These are phyloP conservation scores for Hyaloperonospora arabidopsidis DNA, from an alignment of 352 stramenopile genomes.

Conservation along the genomic window DNA sequence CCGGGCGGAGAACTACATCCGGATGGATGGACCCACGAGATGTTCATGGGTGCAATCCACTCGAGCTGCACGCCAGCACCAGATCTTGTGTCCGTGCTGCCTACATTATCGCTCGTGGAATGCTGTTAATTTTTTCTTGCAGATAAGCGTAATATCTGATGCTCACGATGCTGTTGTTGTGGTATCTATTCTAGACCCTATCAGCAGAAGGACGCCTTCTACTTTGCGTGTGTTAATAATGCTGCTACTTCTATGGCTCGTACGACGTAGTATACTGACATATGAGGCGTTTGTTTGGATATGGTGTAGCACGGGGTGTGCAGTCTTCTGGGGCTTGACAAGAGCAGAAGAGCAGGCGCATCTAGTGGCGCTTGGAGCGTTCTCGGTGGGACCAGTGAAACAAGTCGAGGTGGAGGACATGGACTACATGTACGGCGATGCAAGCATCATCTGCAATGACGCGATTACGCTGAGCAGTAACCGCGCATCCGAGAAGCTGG, in stretches of 20 bases:
- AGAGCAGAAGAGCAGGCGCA: slow-evolving; percentile 75
- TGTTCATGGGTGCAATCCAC: slow-evolving; percentile 85
- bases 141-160: no score
- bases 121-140: not conserved
- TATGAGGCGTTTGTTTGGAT: not conserved
- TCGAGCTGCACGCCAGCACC: slow-evolving; percentile 46
- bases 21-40: slow-evolving; percentile 75
- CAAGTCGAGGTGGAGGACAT: slow-evolving; percentile 87
- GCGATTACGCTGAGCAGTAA: slow-evolving; percentile 78
- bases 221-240: slow-evolving; percentile 59
- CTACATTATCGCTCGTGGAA: not conserved
- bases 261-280: slow-evolving; percentile 2
- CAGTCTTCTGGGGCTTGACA: slow-evolving; percentile 86
- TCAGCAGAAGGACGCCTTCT: slow-evolving; percentile 79
- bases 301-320: slow-evolving; percentile 58
- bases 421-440: slow-evolving; percentile 79
- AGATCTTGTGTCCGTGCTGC: slow-evolving; percentile 34
- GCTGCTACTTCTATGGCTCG: not conserved
- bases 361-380: slow-evolving; percentile 46
- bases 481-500: slow-evolving; percentile 84
- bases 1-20: slow-evolving; percentile 69
- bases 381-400: slow-evolving; percentile 63
- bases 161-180: not conserved
- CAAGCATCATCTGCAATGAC: slow-evolving; percentile 69
- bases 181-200: slow-evolving; percentile 26